Evolutionary conservation across 164 flowering plant genomes (phyloP).

Genomic region (Vitis labrusca): DNA sequence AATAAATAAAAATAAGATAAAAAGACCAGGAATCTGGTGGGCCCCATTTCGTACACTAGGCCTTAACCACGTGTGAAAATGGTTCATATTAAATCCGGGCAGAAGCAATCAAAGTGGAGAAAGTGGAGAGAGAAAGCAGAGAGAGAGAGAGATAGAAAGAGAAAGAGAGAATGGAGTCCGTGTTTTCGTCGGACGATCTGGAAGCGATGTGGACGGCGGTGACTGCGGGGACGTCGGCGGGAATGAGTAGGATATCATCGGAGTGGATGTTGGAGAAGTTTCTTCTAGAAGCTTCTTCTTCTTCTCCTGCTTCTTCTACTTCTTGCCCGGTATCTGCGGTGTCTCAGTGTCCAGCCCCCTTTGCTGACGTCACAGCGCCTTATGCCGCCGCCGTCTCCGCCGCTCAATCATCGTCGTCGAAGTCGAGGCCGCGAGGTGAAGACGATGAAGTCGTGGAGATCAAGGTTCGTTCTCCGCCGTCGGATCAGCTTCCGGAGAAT

Average conservation of each 20-base stretch:
- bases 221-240: slow-evolving; percentile 2
- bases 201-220: slow-evolving; percentile 27
- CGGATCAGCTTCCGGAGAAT: slow-evolving; percentile 11
- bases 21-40: too few species aligned
- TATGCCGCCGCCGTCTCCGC: neutral
- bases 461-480: slow-evolving; percentile 10
- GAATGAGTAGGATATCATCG: slow-evolving; percentile 30
- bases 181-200: slow-evolving; percentile 31
- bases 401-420: slow-evolving; percentile 13
- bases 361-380: neutral
- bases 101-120: too few species aligned
- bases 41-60: too few species aligned
- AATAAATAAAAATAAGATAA: too few species aligned
- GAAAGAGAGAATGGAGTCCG: slow-evolving; percentile 3
- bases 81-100: too few species aligned
- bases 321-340: too few species aligned
- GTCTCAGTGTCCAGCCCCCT: neutral
- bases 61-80: too few species aligned
- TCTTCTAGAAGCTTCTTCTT: slow-evolving; percentile 23
- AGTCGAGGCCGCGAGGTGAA: slow-evolving; percentile 3
- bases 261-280: slow-evolving; percentile 39
- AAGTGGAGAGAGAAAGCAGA: too few species aligned
- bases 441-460: slow-evolving; percentile 29
- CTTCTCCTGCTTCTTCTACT: neutral
- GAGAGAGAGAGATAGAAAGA: neutral